Conservation (phyloP, 345 rosid species). For the Xanthoceras sorbifolium region DNA sequence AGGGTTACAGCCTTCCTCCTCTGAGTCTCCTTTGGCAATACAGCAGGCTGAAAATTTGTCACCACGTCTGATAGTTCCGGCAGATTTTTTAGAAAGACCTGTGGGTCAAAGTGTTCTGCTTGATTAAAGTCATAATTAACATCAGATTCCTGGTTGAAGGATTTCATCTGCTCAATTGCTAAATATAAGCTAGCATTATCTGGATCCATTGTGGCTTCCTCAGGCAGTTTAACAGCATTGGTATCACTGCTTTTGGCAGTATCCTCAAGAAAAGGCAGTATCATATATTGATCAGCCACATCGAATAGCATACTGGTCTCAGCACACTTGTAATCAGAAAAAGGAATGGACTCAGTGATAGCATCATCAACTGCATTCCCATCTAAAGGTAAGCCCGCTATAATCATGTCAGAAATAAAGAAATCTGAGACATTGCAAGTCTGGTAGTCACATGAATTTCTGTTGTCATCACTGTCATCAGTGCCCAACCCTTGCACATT, state of each 20-base stretch:
- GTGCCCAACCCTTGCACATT: constrained; percentile 33
- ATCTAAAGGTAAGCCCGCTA: constrained; percentile 51
- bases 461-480: constrained; percentile 40
- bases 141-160: constrained; percentile 52
- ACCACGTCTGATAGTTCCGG: constrained; percentile 83
- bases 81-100: constrained; percentile 63
- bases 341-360: constrained; percentile 31
- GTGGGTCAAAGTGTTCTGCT: constrained; percentile 80
- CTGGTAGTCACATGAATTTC: constrained; percentile 43
- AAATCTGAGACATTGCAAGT: constrained; percentile 66
- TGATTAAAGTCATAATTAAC: constrained; percentile 51
- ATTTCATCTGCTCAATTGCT: constrained; percentile 65
- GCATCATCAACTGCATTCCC: constrained; percentile 41
- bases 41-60: constrained; percentile 50
- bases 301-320: constrained; percentile 61
- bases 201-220: constrained; percentile 40
- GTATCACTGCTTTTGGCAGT: constrained; percentile 47
- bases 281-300: constrained; percentile 69
- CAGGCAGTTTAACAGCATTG: constrained; percentile 45
- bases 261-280: constrained; percentile 77
- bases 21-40: constrained; percentile 42
- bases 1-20: constrained; percentile 68
- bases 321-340: constrained; percentile 62
- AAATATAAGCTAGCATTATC: constrained; percentile 55
- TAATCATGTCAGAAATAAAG: constrained; percentile 62